These are phyloP conservation scores for Fusarium hostae DNA, from an alignment of 2,329 filamentous ascomycete genomes.

Conservation along the genomic window DNA sequence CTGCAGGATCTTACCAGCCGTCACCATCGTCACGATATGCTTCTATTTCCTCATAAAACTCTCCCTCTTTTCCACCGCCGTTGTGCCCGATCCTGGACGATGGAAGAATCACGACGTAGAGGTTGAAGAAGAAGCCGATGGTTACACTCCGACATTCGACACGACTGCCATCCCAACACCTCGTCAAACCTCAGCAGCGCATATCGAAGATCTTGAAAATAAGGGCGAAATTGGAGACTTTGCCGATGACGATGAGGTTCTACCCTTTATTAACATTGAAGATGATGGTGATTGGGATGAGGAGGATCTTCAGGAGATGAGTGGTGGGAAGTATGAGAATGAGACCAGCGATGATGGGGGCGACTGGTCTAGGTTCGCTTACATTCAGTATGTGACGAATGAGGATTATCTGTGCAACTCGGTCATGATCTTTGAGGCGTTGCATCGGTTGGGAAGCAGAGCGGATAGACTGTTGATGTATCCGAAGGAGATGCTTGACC, in stretches of 20 bases:
- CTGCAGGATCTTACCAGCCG: neutral
- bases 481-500: conserved; percentile 52
- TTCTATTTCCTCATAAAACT: neutral
- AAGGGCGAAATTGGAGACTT: conserved; percentile 7
- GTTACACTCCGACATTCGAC: neutral
- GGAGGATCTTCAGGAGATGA: neutral
- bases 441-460: conserved; percentile 55
- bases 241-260: neutral
- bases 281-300: conserved; percentile 1
- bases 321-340: neutral
- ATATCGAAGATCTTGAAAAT: conserved; percentile 5
- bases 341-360: neutral
- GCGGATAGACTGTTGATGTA: conserved; percentile 61
- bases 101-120: conserved; percentile 1
- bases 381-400: conserved; percentile 62
- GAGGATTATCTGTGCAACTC: conserved; percentile 61
- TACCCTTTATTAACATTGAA: neutral
- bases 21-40: neutral
- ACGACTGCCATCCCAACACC: neutral
- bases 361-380: conserved; percentile 53
- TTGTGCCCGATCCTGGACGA: neutral
- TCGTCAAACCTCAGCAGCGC: neutral
- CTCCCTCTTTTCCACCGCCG: neutral
- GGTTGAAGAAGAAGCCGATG: neutral
- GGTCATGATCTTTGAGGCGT: conserved; percentile 60